phyloP scores from a whole-genome alignment of 1,139 yeast species.

The Pichia sp. region DNA sequence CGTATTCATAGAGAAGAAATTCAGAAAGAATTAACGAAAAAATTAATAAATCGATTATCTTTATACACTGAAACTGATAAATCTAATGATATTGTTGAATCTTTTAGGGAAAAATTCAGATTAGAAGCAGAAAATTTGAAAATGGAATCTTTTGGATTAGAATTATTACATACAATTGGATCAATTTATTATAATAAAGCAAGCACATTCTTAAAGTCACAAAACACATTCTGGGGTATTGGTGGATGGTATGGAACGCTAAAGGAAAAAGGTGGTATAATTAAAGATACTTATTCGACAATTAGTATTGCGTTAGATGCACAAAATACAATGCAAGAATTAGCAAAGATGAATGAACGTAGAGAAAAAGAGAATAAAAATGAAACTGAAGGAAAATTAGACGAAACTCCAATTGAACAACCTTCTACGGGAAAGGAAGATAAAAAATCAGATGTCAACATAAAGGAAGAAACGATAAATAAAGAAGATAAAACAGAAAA shows the following conservation, averaged over 20 bases:
- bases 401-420: neutral
- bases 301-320: slow-evolving; percentile 88
- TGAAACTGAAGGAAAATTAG: slow-evolving; percentile 16
- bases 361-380: slow-evolving; percentile 37
- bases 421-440: neutral
- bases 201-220: slow-evolving; percentile 44
- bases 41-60: slow-evolving; percentile 59
- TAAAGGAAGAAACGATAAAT: neutral
- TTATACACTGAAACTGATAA: slow-evolving; percentile 81
- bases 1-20: slow-evolving; percentile 65
- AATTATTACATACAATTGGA: slow-evolving; percentile 69
- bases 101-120: slow-evolving; percentile 65
- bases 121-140: slow-evolving; percentile 79
- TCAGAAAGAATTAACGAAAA: slow-evolving; percentile 56
- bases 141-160: slow-evolving; percentile 78
- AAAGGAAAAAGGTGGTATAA: slow-evolving; percentile 84
- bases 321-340: slow-evolving; percentile 81
- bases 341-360: slow-evolving; percentile 63
- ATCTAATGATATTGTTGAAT: slow-evolving; percentile 56
- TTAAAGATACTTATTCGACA: slow-evolving; percentile 84
- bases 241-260: slow-evolving; percentile 83
- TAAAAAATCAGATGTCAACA: neutral
- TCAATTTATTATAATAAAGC: slow-evolving; percentile 60
- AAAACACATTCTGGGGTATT: slow-evolving; percentile 55
- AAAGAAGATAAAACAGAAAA: neutral